A percentile compares a stretch with the other conserved stretches of the same genome.
These are phyloP conservation scores for Rubia tinctorum DNA, from an alignment of 305 asterid species.

Conservation along the genomic window DNA sequence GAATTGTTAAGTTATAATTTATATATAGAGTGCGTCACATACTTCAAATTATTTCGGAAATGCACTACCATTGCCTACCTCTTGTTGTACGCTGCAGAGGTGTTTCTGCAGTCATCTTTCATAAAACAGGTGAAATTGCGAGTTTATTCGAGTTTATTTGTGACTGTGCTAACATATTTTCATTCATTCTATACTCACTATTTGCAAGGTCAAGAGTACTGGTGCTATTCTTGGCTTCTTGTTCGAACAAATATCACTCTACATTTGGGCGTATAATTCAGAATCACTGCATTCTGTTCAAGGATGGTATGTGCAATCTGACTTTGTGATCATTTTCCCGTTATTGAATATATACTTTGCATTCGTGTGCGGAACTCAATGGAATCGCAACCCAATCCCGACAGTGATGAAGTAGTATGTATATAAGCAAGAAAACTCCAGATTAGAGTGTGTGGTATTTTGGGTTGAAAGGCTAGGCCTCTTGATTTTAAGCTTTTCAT, in stretches of 20 bases:
- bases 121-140: neutral
- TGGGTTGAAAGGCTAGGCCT: constrained; percentile 2
- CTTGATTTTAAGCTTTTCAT: neutral
- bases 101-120: neutral
- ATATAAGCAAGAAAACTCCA: neutral
- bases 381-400: neutral
- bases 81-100: neutral
- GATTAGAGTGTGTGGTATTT: neutral
- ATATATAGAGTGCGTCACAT: neutral
- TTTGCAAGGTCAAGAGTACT: neutral
- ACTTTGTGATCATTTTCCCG: neutral
- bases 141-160: neutral
- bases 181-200: neutral
- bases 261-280: neutral
- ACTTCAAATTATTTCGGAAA: neutral
- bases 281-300: neutral
- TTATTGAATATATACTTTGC: neutral
- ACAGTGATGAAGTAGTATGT: neutral
- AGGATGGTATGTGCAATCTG: neutral
- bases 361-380: neutral
- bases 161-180: neutral
- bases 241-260: neutral
- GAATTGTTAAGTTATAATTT: neutral
- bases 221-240: neutral
- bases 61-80: neutral